phyloP scores from a whole-genome alignment of 2,329 filamentous ascomycete genomes.

The Hirsutella thompsonii region DNA sequence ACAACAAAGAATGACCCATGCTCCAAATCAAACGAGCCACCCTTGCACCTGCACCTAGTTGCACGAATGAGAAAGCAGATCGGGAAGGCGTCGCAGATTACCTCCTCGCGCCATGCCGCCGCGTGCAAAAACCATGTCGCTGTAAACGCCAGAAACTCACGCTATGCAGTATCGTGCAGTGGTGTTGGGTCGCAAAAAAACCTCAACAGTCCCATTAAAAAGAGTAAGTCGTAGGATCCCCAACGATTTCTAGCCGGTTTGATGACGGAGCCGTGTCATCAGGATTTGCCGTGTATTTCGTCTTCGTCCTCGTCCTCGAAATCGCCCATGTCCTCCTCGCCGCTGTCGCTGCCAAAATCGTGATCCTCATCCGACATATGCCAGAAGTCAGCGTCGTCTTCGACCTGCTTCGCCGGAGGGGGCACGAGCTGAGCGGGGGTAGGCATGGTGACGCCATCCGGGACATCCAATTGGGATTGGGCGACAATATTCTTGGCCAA shows the following conservation, averaged over 20 bases:
- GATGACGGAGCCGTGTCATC: too few species aligned
- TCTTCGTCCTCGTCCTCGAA: conserved; percentile 47
- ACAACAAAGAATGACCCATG: too few species aligned
- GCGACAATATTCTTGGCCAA: conserved; percentile 59
- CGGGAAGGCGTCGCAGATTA: neutral
- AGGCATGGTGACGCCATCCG: conserved; percentile 70
- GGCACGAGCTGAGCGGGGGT: conserved; percentile 52
- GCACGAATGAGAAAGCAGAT: neutral
- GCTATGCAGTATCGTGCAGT: conserved; percentile 2
- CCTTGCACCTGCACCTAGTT: too few species aligned
- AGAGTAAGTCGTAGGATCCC: neutral
- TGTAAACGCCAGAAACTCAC: neutral
- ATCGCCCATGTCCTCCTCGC: conserved; percentile 49
- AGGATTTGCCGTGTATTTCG: conserved; percentile 14
- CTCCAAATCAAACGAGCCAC: too few species aligned
- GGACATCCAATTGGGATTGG: conserved; percentile 66
- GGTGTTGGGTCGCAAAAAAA: neutral
- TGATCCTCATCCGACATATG: conserved; percentile 63
- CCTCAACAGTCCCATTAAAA: neutral
- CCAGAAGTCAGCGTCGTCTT: conserved; percentile 75
- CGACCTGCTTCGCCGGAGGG: conserved; percentile 43
- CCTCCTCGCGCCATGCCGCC: neutral
- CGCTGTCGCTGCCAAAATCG: conserved; percentile 66
- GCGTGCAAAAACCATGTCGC: neutral
- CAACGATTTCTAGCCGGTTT: neutral